phyloP scores from a whole-genome alignment of 768 basidiomycete species.

The Dacryopinax primogenitus region DNA sequence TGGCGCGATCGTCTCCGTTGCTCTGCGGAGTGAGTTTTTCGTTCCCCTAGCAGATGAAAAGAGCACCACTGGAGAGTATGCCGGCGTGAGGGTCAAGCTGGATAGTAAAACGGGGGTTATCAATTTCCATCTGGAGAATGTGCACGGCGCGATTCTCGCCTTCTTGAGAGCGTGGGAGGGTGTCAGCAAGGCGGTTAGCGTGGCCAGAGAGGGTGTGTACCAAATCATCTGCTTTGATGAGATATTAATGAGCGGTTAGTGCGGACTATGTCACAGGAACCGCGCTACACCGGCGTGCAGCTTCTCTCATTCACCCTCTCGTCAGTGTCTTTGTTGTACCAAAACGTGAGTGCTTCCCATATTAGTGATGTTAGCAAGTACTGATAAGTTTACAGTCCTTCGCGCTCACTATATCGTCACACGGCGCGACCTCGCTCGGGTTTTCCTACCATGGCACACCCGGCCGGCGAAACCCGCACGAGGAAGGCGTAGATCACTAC shows the following conservation, averaged over 20 bases:
- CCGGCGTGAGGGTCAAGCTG: constrained; percentile 2
- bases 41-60: constrained; percentile 1
- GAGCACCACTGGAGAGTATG: constrained; percentile 5
- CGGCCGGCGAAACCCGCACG: constrained; percentile 2
- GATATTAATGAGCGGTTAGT: not conserved
- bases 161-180: constrained; percentile 7
- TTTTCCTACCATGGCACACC: constrained; percentile 3
- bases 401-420: constrained; percentile 6
- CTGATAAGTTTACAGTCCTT: not conserved
- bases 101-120: constrained; percentile 1
- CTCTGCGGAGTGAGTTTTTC: constrained; percentile 3
- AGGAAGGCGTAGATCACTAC: constrained; percentile 2
- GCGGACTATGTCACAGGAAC: not conserved
- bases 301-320: not conserved
- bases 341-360: not conserved
- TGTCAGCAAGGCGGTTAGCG: constrained; percentile 2
- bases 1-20: constrained; percentile 2
- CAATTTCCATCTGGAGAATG: constrained; percentile 1
- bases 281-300: constrained; percentile 6
- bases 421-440: not conserved
- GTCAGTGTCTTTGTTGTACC: not conserved
- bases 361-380: not conserved
- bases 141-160: not conserved
- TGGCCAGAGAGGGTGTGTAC: not conserved
- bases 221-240: not conserved